A percentile compares a stretch with the other conserved stretches of the same genome.
phyloP scores from a whole-genome alignment of 78 protist genomes.

The Dictyostelium citrinum region DNA sequence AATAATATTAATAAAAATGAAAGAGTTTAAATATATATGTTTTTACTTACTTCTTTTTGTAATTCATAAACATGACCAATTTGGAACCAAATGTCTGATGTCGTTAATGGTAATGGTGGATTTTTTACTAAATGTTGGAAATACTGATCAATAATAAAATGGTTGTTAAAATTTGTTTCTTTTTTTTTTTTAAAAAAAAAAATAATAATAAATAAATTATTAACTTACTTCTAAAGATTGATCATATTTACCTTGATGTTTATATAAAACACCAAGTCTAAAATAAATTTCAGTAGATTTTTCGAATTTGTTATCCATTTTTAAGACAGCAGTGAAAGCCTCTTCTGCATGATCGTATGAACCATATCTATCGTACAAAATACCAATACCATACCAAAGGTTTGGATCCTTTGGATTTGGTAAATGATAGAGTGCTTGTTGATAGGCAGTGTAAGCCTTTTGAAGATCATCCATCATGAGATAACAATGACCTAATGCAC shows the following conservation, averaged over 20 bases:
- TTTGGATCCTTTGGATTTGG: conserved; percentile 90
- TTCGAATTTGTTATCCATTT: conserved; percentile 88
- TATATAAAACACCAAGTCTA: conserved; percentile 89
- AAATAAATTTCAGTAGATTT: conserved; percentile 87
- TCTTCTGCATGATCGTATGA: conserved; percentile 93
- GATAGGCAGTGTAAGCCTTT: conserved; percentile 90
- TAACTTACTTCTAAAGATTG: conserved; percentile 76
- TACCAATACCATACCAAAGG: conserved; percentile 94
- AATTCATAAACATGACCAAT: conserved; percentile 91
- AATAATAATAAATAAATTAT: too few relatives aligned
- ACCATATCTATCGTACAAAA: conserved; percentile 90
- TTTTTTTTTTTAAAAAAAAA: too few relatives aligned
- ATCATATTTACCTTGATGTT: conserved; percentile 82
- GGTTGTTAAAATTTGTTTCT: too few relatives aligned
- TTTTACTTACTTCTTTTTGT: conserved; percentile 81
- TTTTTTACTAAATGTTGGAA: conserved; percentile 52
- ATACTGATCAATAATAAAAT: conserved; percentile 57
- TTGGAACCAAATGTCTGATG: conserved; percentile 90
- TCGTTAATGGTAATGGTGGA: conserved; percentile 85
- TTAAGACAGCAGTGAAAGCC: conserved; percentile 89
- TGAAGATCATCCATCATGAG: conserved; percentile 89
- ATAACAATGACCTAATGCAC: conserved; percentile 87
- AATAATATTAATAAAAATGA: background rate
- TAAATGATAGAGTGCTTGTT: conserved; percentile 89
- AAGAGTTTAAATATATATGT: background rate